Percentiles rank a stretch among this genome's conserved stretches.
phyloP scores from a whole-genome alignment of 2,329 filamentous ascomycete genomes.

The Fusarium paranaense region DNA sequence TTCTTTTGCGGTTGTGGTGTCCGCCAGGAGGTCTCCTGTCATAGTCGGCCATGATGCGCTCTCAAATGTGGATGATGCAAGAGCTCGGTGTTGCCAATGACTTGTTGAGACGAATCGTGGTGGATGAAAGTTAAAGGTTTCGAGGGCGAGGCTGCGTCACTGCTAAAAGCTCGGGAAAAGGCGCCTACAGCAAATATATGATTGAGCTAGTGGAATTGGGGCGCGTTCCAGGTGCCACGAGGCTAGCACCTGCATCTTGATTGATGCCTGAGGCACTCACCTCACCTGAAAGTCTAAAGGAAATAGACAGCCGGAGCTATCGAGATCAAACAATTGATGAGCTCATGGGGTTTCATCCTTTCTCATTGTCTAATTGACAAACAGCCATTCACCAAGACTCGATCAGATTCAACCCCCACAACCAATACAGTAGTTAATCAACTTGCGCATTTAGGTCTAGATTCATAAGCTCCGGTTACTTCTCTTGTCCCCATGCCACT shows the following conservation, averaged over 20 bases:
- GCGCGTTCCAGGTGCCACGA: conserved; percentile 18
- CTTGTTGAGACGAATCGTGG: background rate
- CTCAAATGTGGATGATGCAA: conserved; percentile 14
- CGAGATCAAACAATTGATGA: background rate
- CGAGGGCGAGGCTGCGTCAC: conserved; percentile 36
- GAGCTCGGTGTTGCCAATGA: conserved; percentile 20
- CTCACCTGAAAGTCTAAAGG: background rate
- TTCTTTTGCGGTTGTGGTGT: conserved; percentile 77
- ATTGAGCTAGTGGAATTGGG: conserved; percentile 33
- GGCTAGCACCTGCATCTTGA: conserved; percentile 15
- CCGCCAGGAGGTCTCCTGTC: conserved; percentile 66
- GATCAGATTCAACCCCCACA: background rate
- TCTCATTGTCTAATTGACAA: background rate
- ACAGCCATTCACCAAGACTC: background rate
- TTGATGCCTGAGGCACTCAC: conserved; percentile 38
- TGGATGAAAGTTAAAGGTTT: conserved; percentile 21
- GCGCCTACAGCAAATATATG: conserved; percentile 26
- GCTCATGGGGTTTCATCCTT: background rate
- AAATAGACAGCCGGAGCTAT: background rate
- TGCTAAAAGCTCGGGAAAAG: conserved; percentile 39
- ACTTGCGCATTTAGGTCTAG: conserved; percentile 39
- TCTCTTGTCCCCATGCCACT: background rate
- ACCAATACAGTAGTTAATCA: conserved; percentile 19
- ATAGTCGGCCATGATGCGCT: conserved; percentile 64
- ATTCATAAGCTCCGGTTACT: conserved; percentile 16